phyloP scores from a whole-genome alignment of 768 basidiomycete species.

The Lactarius hengduanensis region DNA sequence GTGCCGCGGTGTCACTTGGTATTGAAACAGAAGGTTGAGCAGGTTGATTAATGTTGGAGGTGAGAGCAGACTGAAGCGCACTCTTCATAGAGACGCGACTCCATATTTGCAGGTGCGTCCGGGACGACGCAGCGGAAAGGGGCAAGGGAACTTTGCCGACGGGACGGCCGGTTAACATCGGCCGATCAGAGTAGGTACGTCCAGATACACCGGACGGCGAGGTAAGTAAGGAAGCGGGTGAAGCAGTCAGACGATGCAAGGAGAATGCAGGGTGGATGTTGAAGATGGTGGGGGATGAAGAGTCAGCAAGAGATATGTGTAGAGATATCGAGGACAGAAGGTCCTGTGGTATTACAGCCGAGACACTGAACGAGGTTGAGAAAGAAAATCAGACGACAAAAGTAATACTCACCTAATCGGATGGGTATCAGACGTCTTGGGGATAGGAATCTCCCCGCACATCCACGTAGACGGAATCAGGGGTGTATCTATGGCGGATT shows the following conservation, averaged over 20 bases:
- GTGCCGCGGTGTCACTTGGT: conserved; percentile 12
- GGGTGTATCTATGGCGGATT: conserved; percentile 32
- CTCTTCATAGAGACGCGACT: conserved; percentile 28
- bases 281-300: conserved; percentile 44
- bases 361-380: conserved; percentile 51
- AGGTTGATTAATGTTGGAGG: conserved; percentile 24
- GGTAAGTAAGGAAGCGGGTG: conserved; percentile 24
- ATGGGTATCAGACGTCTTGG: conserved; percentile 29
- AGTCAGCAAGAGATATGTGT: conserved; percentile 39
- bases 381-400: background rate
- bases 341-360: conserved; percentile 59
- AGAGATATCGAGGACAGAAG: conserved; percentile 53
- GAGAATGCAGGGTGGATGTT: conserved; percentile 45
- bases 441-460: conserved; percentile 19
- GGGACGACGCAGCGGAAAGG: conserved; percentile 17
- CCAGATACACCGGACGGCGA: conserved; percentile 29
- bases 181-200: conserved; percentile 11
- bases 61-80: conserved; percentile 28
- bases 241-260: conserved; percentile 42
- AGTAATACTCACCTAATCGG: conserved; percentile 23
- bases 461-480: conserved; percentile 23
- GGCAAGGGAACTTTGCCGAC: conserved; percentile 3
- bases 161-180: conserved; percentile 11
- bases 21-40: conserved; percentile 3
- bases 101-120: conserved; percentile 27